Evolutionary conservation across 2,329 filamentous ascomycete species (phyloP).

Genomic region (Magnaporthiopsis rhizophila): DNA sequence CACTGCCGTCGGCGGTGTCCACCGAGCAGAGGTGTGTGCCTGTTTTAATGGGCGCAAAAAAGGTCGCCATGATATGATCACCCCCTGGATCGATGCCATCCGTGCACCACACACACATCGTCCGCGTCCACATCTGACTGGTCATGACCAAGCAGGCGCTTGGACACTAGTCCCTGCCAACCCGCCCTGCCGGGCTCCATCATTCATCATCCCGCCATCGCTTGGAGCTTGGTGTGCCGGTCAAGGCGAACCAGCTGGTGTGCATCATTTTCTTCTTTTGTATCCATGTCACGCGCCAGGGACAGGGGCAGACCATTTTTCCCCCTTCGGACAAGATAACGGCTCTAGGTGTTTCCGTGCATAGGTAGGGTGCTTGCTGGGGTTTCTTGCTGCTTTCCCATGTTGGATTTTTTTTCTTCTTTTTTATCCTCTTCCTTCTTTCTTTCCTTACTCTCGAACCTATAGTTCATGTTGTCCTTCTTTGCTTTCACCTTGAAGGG

Average conservation of each 20-base stretch:
- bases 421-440: not conserved
- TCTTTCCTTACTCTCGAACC: not conserved
- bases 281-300: not conserved
- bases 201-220: not conserved
- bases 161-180: not conserved
- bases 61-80: not conserved
- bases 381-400: not conserved
- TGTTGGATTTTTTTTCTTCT: not conserved
- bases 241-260: not conserved
- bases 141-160: not conserved
- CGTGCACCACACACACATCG: not conserved
- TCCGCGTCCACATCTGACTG: not conserved
- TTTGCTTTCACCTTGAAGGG: not conserved
- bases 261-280: not conserved
- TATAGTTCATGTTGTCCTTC: not conserved
- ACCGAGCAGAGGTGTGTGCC: not conserved
- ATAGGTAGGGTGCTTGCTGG: not conserved
- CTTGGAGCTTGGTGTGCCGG: not conserved
- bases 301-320: not conserved
- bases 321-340: not conserved
- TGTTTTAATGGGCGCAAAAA: not conserved
- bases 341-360: not conserved
- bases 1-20: not conserved
- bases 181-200: not conserved
- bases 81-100: not conserved